Evolutionary conservation across 2,329 filamentous ascomycete species (phyloP), one percentile per base, ranked within the genome.

Genomic region (Ophiostoma montium): DNA sequence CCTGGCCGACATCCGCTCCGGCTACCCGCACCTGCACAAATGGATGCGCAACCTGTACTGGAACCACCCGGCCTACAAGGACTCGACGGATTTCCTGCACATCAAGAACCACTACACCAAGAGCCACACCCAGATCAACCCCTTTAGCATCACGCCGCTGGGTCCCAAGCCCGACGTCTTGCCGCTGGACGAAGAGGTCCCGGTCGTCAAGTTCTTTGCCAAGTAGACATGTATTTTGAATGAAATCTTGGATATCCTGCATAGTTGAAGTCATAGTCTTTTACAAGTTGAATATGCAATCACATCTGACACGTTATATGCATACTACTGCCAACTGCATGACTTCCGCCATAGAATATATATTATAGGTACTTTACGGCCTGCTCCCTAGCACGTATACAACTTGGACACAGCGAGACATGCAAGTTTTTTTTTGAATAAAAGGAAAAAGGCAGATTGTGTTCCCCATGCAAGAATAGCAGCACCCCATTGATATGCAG

Each of bases 51-150:
- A 82, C 60, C 67, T 94, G 57, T 95, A 95, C 69, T 95, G 88
- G 88, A 82, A 82, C 57, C 63, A 79, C 21, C 71, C 79, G 0
- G 87, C 86, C 2, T 95, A 94, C 68, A 70, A 70, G 54, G 77
- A 84, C 47, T 92, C 88, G 53, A 94, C 89, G 19, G 77, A 95
- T 64, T 95, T 94, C 63, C 78, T 94, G 64, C 92, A 98, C 67
- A 96, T 96, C 70, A 95, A 94, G 76, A 83, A 70, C 63, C 78
- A 82, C 62, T 78, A 77, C 62, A 78, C 76, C 52, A 68, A 71
- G 57, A 78, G 73, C 56, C 75, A 80, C 59, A 71, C 70, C 10
- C 74, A 83, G 67, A 82, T 84, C 61, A 84, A 84, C 64, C 80
- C 78, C 15, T 64, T 70, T 46, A 69, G 72, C 35, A 94, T 98